These are phyloP conservation scores for Emergomyces pasteurianus DNA, from an alignment of 2,329 filamentous ascomycete species.

Conservation along the genomic window DNA sequence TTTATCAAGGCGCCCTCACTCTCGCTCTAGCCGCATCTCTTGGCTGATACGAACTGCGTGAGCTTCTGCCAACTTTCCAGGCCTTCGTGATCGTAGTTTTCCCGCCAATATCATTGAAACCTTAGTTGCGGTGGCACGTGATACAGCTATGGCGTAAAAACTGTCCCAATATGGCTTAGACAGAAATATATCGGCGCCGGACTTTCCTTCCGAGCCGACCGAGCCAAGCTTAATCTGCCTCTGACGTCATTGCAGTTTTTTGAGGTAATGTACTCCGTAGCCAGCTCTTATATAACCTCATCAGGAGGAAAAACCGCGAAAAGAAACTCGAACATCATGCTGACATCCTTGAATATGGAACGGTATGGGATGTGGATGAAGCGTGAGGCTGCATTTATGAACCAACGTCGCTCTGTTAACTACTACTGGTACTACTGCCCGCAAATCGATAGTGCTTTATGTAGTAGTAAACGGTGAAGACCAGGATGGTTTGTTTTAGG, in stretches of 20 bases:
- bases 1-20: neutral
- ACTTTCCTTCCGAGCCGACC: neutral
- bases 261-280: too few species aligned
- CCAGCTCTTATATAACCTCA: too few species aligned
- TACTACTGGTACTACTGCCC: too few species aligned
- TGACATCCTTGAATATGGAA: neutral
- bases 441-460: too few species aligned
- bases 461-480: too few species aligned
- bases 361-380: neutral
- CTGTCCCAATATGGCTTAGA: neutral
- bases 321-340: too few species aligned
- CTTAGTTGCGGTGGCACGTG: neutral
- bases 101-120: too few species aligned
- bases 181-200: neutral
- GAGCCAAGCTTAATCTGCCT: neutral
- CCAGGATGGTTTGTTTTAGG: too few species aligned
- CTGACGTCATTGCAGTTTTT: neutral
- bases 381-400: too few species aligned
- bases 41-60: neutral
- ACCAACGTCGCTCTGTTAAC: too few species aligned
- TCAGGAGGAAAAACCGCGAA: too few species aligned
- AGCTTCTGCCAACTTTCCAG: neutral
- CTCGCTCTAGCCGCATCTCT: neutral
- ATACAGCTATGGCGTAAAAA: neutral
- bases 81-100: neutral